Evolutionary conservation across 2,329 filamentous ascomycete species (phyloP).

Genomic region (Diplodia intermedia): DNA sequence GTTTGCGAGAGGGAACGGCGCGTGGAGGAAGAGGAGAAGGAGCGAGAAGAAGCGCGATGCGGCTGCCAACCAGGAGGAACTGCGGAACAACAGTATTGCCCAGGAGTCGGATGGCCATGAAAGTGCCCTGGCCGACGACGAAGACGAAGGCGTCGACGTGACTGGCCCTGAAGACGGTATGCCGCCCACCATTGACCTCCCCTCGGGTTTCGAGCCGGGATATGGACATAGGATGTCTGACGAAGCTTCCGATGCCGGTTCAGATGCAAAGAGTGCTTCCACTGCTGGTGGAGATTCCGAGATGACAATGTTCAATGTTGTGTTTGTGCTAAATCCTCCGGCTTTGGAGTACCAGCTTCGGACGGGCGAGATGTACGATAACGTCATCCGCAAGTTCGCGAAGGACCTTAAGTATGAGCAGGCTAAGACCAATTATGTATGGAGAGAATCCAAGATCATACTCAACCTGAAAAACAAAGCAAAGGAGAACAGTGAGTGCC

Average conservation of each 20-base stretch:
- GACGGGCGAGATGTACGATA: slow-evolving; percentile 81
- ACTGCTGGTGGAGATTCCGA: slow-evolving; percentile 62
- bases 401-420: slow-evolving; percentile 94
- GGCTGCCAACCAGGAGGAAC: slow-evolving; percentile 13
- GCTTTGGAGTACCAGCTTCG: slow-evolving; percentile 75
- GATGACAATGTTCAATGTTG: slow-evolving; percentile 98
- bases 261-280: slow-evolving; percentile 48
- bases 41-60: slow-evolving; percentile 35
- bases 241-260: slow-evolving; percentile 47
- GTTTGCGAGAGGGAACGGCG: slow-evolving; percentile 50
- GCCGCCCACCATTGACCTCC: slow-evolving; percentile 42
- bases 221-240: slow-evolving; percentile 49
- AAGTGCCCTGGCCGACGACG: slow-evolving; percentile 33
- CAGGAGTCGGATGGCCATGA: slow-evolving; percentile 16
- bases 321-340: slow-evolving; percentile 86
- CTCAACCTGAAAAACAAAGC: slow-evolving; percentile 81
- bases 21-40: slow-evolving; percentile 48
- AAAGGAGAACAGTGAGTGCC: slow-evolving; percentile 63
- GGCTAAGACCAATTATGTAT: slow-evolving; percentile 86
- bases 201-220: slow-evolving; percentile 48
- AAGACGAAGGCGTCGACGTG: slow-evolving; percentile 36
- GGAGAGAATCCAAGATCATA: slow-evolving; percentile 86
- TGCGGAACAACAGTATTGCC: background rate
- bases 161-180: slow-evolving; percentile 24
- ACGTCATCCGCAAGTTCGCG: slow-evolving; percentile 90